phyloP scores from a whole-genome alignment of 805 yeast species.

The Ogataea trehaloabstinens region DNA sequence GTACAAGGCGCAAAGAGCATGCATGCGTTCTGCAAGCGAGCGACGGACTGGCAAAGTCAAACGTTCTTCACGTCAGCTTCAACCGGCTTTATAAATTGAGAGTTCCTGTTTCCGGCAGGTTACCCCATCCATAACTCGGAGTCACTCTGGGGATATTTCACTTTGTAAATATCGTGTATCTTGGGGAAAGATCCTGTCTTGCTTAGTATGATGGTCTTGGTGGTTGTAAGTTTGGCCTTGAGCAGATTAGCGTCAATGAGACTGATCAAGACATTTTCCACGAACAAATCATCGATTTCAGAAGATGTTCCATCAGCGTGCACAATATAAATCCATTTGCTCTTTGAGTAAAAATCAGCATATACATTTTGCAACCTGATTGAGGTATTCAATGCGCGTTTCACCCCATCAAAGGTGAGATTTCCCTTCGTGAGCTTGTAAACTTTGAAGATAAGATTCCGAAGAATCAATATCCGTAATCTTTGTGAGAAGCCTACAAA shows the following conservation, averaged over 20 bases:
- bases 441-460: conserved; percentile 38
- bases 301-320: conserved; percentile 5
- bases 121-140: conserved; percentile 31
- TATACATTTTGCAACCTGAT: conserved; percentile 10
- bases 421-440: conserved; percentile 13
- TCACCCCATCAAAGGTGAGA: conserved; percentile 22
- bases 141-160: conserved; percentile 19
- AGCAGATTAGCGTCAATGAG: conserved; percentile 54
- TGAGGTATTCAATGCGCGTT: conserved; percentile 26
- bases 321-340: conserved; percentile 18
- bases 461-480: conserved; percentile 40
- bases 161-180: conserved; percentile 18
- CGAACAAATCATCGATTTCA: conserved; percentile 38
- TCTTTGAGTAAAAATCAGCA: conserved; percentile 9
- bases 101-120: no score
- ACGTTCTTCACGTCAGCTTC: not conserved
- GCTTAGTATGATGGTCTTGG: conserved; percentile 26
- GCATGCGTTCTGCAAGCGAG: no score
- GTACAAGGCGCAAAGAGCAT: no score
- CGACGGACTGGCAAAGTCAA: not conserved
- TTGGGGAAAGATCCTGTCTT: conserved; percentile 31
- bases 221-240: conserved; percentile 45
- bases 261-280: conserved; percentile 49
- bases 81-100: not conserved
- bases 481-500: conserved; percentile 46